Conservation (phyloP, 2,329 filamentous ascomycete species). For the Penicillium sp. region DNA sequence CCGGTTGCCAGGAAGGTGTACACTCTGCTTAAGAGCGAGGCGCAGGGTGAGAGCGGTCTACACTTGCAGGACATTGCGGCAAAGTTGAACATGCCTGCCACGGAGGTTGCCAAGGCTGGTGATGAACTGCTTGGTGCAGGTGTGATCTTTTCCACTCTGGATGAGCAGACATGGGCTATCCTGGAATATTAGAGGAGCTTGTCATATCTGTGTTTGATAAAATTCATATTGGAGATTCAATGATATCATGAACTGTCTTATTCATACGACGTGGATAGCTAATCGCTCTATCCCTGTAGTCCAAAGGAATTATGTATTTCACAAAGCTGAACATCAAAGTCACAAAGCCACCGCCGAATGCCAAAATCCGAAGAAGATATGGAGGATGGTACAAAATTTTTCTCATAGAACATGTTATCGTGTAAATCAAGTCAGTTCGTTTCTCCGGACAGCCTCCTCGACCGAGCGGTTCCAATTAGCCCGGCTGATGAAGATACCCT, state of each 20-base stretch:
- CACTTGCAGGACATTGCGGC: conserved; percentile 76
- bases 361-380: neutral
- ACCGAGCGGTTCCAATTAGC: conserved; percentile 62
- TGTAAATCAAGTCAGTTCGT: conserved; percentile 35
- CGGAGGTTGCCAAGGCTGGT: conserved; percentile 73
- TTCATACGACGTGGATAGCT: neutral
- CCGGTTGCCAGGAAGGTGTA: conserved; percentile 69
- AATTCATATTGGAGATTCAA: conserved; percentile 17
- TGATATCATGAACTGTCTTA: conserved; percentile 28
- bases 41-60: conserved; percentile 78
- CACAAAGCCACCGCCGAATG: neutral
- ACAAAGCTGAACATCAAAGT: neutral
- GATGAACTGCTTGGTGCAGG: conserved; percentile 77
- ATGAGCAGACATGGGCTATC: conserved; percentile 89
- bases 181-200: conserved; percentile 55
- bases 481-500: conserved; percentile 58
- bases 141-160: conserved; percentile 84
- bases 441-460: conserved; percentile 61
- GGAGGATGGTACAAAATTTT: neutral
- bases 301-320: neutral
- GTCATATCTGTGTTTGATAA: conserved; percentile 33
- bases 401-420: neutral
- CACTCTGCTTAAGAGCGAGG: conserved; percentile 65
- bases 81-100: conserved; percentile 64
- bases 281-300: neutral